A percentile compares a stretch with the other conserved stretches of the same genome.
phyloP scores from a whole-genome alignment of 2,329 filamentous ascomycete species.

The Zymoseptoria crescenta region DNA sequence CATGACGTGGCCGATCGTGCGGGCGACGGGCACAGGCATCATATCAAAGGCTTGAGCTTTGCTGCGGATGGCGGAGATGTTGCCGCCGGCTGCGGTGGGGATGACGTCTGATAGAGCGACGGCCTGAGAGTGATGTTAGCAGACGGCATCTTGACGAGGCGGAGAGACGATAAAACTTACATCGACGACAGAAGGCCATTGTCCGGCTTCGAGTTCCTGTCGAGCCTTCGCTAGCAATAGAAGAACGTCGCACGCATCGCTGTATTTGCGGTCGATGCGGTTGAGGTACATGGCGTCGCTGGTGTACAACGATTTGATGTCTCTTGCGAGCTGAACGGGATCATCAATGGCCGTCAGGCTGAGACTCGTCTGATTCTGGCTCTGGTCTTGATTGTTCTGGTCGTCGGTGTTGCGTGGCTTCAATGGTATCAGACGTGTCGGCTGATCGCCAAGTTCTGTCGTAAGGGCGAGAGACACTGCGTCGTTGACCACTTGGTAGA shows the following conservation, averaged over 20 bases:
- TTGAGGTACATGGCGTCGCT: slow-evolving; percentile 52
- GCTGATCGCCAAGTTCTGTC: slow-evolving; percentile 74
- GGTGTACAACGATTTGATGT: slow-evolving; percentile 57
- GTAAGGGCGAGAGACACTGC: slow-evolving; percentile 84
- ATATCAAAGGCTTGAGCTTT: slow-evolving; percentile 73
- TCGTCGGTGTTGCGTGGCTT: slow-evolving; percentile 55
- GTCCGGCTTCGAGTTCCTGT: slow-evolving; percentile 48
- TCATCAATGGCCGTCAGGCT: slow-evolving; percentile 63
- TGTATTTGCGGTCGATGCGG: slow-evolving; percentile 51
- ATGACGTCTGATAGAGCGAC: slow-evolving; percentile 71
- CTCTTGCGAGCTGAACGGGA: slow-evolving; percentile 53
- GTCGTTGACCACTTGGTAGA: slow-evolving; percentile 83
- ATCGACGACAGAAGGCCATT: slow-evolving; percentile 56
- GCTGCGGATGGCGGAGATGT: slow-evolving; percentile 69
- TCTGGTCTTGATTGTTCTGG: slow-evolving; percentile 27
- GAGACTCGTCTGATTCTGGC: slow-evolving; percentile 47
- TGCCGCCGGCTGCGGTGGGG: slow-evolving; percentile 65
- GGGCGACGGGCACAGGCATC: slow-evolving; percentile 71
- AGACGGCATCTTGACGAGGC: background rate
- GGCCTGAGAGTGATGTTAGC: slow-evolving; percentile 25
- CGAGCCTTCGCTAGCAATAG: slow-evolving; percentile 56
- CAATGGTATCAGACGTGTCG: slow-evolving; percentile 68
- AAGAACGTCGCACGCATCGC: slow-evolving; percentile 52
- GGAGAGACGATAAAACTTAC: slow-evolving; percentile 40
- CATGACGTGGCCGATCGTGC: slow-evolving; percentile 82